A percentile compares a stretch with the other conserved stretches of the same genome.
These are phyloP conservation scores for Tremellales sp. DNA, from an alignment of 1,284 basidiomycete species.

Conservation along the genomic window DNA sequence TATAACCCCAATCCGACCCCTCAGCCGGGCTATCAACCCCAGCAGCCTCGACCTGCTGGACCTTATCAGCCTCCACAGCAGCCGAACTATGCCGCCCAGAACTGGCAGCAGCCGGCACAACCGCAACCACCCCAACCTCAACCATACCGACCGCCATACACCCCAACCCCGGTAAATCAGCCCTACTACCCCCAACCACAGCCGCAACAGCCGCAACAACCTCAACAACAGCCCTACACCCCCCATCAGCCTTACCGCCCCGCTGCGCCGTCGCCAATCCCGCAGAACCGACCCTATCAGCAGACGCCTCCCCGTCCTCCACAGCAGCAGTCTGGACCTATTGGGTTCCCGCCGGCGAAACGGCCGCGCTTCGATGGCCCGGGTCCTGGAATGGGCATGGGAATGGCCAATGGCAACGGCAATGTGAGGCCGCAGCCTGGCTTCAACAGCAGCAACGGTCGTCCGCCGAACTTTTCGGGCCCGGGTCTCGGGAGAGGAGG, in stretches of 20 bases:
- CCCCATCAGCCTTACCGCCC: constrained; percentile 5
- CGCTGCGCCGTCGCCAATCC: too few species aligned
- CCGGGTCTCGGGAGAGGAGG: constrained; percentile 30
- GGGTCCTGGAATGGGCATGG: constrained; percentile 22
- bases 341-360: constrained; percentile 55
- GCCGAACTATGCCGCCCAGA: too few species aligned
- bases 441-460: constrained; percentile 52
- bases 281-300: too few species aligned
- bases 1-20: constrained; percentile 9
- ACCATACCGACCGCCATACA: constrained; percentile 14
- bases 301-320: constrained; percentile 8
- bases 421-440: constrained; percentile 48
- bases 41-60: not conserved
- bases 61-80: constrained; percentile 19
- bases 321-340: constrained; percentile 3
- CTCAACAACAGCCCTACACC: constrained; percentile 17
- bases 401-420: constrained; percentile 33
- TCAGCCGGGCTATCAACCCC: constrained; percentile 6
- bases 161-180: constrained; percentile 17
- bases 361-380: constrained; percentile 77
- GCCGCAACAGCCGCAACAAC: constrained; percentile 13
- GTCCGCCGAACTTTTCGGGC: too few species aligned
- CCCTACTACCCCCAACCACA: constrained; percentile 30
- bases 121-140: constrained; percentile 14
- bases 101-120: too few species aligned